phyloP scores from a whole-genome alignment of 495 filamentous ascomycete species.

The Polyplosphaeria fusca region DNA sequence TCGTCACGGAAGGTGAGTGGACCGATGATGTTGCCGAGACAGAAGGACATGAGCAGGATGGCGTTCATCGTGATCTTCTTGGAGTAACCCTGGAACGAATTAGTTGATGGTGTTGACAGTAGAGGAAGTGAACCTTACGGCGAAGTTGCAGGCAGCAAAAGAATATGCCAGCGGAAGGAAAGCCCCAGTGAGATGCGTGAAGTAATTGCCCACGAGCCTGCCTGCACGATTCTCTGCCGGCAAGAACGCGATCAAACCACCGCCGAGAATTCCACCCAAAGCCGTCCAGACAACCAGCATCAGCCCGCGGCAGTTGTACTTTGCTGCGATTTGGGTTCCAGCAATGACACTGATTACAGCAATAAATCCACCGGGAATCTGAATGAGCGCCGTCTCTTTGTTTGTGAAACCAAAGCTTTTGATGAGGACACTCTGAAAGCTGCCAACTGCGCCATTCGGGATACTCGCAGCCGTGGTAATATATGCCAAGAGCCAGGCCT shows the following conservation, averaged over 20 bases:
- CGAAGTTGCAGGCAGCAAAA: conserved; percentile 55
- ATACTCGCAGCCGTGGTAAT: conserved; percentile 56
- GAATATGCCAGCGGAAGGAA: conserved; percentile 51
- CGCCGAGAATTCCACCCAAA: conserved; percentile 10
- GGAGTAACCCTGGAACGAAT: conserved; percentile 56
- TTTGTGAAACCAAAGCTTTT: conserved; percentile 59
- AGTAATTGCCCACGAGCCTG: not conserved
- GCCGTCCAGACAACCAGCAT: conserved; percentile 14
- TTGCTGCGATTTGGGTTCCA: conserved; percentile 12
- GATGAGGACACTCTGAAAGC: conserved; percentile 61
- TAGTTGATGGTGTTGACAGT: conserved; percentile 38
- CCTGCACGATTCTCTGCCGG: not conserved
- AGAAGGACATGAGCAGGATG: conserved; percentile 50
- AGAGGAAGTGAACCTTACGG: conserved; percentile 1
- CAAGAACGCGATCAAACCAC: conserved; percentile 18
- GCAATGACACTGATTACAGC: conserved; percentile 8
- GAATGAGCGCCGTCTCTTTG: conserved; percentile 44
- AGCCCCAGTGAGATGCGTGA: not conserved
- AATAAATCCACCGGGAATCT: conserved; percentile 2
- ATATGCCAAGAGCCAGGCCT: conserved; percentile 60
- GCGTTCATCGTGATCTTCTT: conserved; percentile 64
- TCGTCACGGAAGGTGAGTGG: conserved; percentile 60
- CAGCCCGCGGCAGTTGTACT: conserved; percentile 8
- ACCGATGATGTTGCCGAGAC: conserved; percentile 26
- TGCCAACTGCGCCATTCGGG: conserved; percentile 55